These are phyloP conservation scores for Phytophthora brassicae DNA, from an alignment of 352 stramenopile species.

Conservation along the genomic window DNA sequence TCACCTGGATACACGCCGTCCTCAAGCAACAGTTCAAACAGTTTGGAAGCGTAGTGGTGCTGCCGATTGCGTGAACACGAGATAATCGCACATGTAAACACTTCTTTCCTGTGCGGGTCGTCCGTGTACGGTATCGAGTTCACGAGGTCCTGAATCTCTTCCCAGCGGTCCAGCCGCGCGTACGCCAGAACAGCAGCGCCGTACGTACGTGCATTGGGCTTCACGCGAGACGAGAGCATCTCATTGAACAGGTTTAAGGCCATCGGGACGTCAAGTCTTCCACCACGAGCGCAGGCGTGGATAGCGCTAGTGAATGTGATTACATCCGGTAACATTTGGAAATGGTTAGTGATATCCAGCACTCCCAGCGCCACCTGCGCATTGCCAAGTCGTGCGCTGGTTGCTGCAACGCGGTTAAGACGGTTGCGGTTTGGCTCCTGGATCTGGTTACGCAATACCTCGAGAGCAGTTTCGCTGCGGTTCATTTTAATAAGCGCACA, in stretches of 20 bases:
- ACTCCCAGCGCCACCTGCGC: slow-evolving; percentile 64
- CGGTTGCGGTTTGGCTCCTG: slow-evolving; percentile 47
- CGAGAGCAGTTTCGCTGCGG: slow-evolving; percentile 52
- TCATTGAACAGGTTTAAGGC: slow-evolving; percentile 76
- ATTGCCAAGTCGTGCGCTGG: slow-evolving; percentile 69
- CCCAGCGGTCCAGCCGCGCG: slow-evolving; percentile 65
- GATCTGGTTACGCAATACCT: slow-evolving; percentile 68
- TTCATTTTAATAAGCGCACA: slow-evolving; percentile 77
- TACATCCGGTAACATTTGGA: slow-evolving; percentile 62
- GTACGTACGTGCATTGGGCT: slow-evolving; percentile 77
- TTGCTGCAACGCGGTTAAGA: slow-evolving; percentile 69
- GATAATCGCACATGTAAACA: slow-evolving; percentile 78
- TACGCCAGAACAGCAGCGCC: slow-evolving; percentile 70
- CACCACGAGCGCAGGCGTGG: slow-evolving; percentile 69
- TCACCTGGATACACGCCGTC: slow-evolving; percentile 69
- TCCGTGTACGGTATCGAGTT: slow-evolving; percentile 59
- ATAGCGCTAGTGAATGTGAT: slow-evolving; percentile 83
- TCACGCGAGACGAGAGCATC: slow-evolving; percentile 61
- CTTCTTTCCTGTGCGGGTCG: slow-evolving; percentile 54
- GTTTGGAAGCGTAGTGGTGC: slow-evolving; percentile 53
- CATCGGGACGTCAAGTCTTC: slow-evolving; percentile 44
- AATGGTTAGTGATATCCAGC: slow-evolving; percentile 71
- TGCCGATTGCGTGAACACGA: slow-evolving; percentile 73
- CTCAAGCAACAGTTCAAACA: slow-evolving; percentile 70
- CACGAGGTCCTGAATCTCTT: slow-evolving; percentile 68